A percentile compares a stretch with the other conserved stretches of the same genome.
Evolutionary conservation across 768 basidiomycete species (phyloP).

Genomic region (Suillus paluster): DNA sequence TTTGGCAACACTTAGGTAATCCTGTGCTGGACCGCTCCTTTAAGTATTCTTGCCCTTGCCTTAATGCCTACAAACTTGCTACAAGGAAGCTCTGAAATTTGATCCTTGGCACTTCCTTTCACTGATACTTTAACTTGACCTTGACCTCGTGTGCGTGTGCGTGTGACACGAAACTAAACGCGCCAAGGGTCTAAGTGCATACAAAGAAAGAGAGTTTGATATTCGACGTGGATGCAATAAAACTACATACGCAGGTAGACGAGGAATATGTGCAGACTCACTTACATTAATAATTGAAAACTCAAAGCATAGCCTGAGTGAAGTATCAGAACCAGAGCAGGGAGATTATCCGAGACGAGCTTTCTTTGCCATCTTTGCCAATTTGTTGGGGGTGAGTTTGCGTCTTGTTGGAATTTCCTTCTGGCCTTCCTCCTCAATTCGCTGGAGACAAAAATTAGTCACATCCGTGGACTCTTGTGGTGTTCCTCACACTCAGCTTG

Average conservation of each 20-base stretch:
- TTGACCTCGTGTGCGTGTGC: too few relatives aligned
- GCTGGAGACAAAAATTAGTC: conserved; percentile 22
- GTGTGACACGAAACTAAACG: too few relatives aligned
- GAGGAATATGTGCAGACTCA: neutral
- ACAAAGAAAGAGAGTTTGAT: too few relatives aligned
- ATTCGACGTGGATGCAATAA: neutral
- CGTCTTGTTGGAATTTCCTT: conserved; percentile 25
- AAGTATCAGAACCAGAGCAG: too few relatives aligned
- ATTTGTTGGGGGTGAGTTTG: conserved; percentile 14
- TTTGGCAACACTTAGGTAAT: too few relatives aligned
- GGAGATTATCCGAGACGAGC: neutral
- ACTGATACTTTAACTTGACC: too few relatives aligned
- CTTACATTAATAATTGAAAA: neutral
- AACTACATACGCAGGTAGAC: neutral
- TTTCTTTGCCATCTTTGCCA: conserved; percentile 20
- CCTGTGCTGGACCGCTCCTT: too few relatives aligned
- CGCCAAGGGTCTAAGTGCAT: too few relatives aligned
- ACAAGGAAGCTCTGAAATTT: too few relatives aligned
- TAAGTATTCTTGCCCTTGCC: too few relatives aligned
- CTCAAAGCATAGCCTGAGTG: neutral
- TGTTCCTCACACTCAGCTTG: conserved; percentile 25
- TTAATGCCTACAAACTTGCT: too few relatives aligned
- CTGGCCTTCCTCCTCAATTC: conserved; percentile 27
- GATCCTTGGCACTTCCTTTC: too few relatives aligned
- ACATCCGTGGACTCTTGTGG: neutral